Conservation (phyloP, 164 flowering plant species). For the Liriodendron chinense region DNA sequence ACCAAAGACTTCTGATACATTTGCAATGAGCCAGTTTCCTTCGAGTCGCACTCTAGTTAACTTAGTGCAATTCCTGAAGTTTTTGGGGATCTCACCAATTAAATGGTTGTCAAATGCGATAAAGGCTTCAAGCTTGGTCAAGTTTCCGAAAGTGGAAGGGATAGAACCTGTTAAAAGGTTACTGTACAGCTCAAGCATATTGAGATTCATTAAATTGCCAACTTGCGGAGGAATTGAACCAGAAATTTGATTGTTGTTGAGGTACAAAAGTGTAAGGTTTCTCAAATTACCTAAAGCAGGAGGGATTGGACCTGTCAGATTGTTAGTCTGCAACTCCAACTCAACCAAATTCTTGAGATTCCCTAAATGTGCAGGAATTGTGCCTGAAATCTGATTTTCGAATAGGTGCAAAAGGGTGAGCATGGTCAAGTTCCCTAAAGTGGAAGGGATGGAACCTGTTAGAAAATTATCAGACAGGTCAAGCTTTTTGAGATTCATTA, state of each 20-base stretch:
- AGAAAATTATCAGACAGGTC: neutral
- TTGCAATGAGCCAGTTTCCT: constrained; percentile 40
- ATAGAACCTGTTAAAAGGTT: neutral
- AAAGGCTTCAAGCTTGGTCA: neutral
- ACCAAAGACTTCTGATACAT: constrained; percentile 35
- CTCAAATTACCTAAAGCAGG: neutral
- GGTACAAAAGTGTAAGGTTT: neutral
- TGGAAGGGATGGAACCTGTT: neutral
- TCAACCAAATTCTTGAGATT: neutral
- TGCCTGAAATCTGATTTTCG: constrained; percentile 19
- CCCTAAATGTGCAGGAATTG: constrained; percentile 32
- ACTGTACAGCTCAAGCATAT: neutral
- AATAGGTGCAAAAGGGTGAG: too few species aligned
- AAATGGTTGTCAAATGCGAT: neutral
- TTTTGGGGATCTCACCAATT: neutral
- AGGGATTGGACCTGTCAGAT: neutral
- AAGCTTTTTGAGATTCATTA: neutral
- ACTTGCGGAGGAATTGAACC: constrained; percentile 5
- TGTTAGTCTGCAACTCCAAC: neutral
- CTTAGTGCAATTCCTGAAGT: constrained; percentile 1
- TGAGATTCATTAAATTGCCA: neutral
- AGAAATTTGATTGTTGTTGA: neutral
- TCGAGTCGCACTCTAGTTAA: constrained; percentile 37
- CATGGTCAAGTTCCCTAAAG: neutral
- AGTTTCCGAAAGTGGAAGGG: neutral